These are phyloP conservation scores for Terana coerulea DNA, from an alignment of 768 basidiomycete genomes.

Conservation along the genomic window DNA sequence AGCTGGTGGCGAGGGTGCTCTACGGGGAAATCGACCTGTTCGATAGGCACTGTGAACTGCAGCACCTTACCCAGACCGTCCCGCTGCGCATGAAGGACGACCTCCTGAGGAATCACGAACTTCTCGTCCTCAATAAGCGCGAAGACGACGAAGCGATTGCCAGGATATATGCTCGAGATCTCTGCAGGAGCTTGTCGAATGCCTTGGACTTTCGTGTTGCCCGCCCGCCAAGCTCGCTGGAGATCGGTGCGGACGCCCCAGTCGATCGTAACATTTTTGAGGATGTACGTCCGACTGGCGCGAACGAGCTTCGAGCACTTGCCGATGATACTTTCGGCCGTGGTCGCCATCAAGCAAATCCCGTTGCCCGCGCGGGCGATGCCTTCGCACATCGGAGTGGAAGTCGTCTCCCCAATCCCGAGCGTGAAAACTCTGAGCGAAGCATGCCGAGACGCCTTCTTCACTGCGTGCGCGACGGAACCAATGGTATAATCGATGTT, in stretches of 20 bases:
- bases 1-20: conserved; percentile 22
- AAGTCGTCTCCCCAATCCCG: conserved; percentile 50
- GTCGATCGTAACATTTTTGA: conserved; percentile 44
- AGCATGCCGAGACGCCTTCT: conserved; percentile 21
- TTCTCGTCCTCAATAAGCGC: conserved; percentile 25
- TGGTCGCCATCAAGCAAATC: conserved; percentile 41
- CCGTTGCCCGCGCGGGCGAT: conserved; percentile 55
- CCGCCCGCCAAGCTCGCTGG: conserved; percentile 14
- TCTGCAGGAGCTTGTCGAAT: conserved; percentile 31
- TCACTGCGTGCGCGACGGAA: conserved; percentile 29
- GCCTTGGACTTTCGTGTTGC: neutral
- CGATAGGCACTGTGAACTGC: conserved; percentile 20
- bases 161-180: conserved; percentile 30
- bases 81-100: conserved; percentile 25
- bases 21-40: conserved; percentile 21
- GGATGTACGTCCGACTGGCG: conserved; percentile 44
- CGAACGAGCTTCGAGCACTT: conserved; percentile 49
- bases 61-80: conserved; percentile 21
- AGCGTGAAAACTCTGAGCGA: conserved; percentile 51
- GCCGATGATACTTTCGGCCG: conserved; percentile 41
- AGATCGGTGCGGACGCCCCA: conserved; percentile 32
- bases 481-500: neutral
- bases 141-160: conserved; percentile 32
- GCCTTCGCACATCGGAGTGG: conserved; percentile 46
- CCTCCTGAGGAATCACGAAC: conserved; percentile 20